Evolutionary conservation across 768 basidiomycete genomes (phyloP).

Genomic region (Brasilioporus rufonigricans): DNA sequence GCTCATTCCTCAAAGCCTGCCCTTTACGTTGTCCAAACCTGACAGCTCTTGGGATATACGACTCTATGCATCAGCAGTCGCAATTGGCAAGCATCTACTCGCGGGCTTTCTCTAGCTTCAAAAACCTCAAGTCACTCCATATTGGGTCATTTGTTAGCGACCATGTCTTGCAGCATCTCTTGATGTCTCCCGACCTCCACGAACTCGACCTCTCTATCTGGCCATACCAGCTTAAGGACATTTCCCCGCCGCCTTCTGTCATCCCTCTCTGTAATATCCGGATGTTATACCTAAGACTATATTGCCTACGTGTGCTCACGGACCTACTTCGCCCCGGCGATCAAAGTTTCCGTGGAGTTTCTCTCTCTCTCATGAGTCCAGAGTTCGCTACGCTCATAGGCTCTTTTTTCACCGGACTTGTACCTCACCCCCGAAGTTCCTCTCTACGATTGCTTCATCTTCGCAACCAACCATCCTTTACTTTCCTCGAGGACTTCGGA

Average conservation of each 20-base stretch:
- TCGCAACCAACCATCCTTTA: no score
- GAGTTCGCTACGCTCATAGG: not conserved
- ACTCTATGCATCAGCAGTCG: rapidly evolving
- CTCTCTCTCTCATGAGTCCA: not conserved
- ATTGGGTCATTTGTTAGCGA: not conserved
- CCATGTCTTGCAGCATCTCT: not conserved
- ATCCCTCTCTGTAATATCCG: not conserved
- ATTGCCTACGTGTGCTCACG: not conserved
- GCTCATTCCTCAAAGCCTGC: not conserved
- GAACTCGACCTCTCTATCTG: not conserved
- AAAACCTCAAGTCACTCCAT: not conserved
- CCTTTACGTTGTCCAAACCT: not conserved
- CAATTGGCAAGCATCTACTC: not conserved
- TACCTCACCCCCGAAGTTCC: not conserved
- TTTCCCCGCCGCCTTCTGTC: not conserved
- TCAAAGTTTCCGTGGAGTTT: not conserved
- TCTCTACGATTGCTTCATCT: not conserved
- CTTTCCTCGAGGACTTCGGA: no score
- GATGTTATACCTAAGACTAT: not conserved
- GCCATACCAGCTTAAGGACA: not conserved
- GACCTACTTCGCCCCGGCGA: not conserved
- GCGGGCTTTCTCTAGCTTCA: not conserved
- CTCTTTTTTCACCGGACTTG: not conserved
- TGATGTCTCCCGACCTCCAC: not conserved
- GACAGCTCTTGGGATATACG: not conserved